A percentile compares a stretch with the other conserved stretches of the same genome.
Evolutionary conservation across 805 yeast genomes (phyloP).

Genomic region (Nakazawaea ishiwadae): DNA sequence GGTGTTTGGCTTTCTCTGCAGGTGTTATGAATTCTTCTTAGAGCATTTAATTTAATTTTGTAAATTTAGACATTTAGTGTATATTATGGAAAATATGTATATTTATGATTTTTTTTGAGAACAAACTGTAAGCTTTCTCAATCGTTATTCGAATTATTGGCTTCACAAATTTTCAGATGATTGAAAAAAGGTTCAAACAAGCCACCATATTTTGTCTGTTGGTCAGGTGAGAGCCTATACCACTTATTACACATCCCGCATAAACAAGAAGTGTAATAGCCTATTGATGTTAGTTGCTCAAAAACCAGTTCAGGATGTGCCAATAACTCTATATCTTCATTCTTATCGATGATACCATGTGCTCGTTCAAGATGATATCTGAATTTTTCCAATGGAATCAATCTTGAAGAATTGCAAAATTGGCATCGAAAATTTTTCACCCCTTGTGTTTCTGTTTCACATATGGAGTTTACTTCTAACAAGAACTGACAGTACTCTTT

Average conservation of each 20-base stretch:
- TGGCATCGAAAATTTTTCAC: constrained; percentile 15
- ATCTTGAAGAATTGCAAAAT: constrained; percentile 18
- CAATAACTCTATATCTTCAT: constrained; percentile 12
- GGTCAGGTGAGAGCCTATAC: constrained; percentile 15
- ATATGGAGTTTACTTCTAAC: constrained; percentile 5
- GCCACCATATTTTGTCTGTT: constrained; percentile 13
- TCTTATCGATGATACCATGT: constrained; percentile 18
- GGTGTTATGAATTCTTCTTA: constrained; percentile 33
- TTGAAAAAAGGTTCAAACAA: constrained; percentile 16
- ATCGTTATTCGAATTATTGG: too few relatives aligned
- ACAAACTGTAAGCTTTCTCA: too few relatives aligned
- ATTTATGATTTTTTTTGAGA: too few relatives aligned
- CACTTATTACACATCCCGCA: constrained; percentile 21
- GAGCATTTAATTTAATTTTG: neutral
- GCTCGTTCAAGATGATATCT: constrained; percentile 18
- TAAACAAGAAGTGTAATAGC: constrained; percentile 18
- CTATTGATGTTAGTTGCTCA: constrained; percentile 13
- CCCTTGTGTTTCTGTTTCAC: neutral
- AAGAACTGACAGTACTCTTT: neutral
- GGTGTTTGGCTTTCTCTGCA: constrained; percentile 78
- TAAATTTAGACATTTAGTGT: constrained; percentile 1
- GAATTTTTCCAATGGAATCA: constrained; percentile 13
- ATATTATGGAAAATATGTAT: too few relatives aligned
- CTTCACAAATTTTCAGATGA: constrained; percentile 19
- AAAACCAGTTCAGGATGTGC: constrained; percentile 19